These are phyloP conservation scores for Lactarius akahatsu DNA, from an alignment of 768 basidiomycete species.

Conservation along the genomic window DNA sequence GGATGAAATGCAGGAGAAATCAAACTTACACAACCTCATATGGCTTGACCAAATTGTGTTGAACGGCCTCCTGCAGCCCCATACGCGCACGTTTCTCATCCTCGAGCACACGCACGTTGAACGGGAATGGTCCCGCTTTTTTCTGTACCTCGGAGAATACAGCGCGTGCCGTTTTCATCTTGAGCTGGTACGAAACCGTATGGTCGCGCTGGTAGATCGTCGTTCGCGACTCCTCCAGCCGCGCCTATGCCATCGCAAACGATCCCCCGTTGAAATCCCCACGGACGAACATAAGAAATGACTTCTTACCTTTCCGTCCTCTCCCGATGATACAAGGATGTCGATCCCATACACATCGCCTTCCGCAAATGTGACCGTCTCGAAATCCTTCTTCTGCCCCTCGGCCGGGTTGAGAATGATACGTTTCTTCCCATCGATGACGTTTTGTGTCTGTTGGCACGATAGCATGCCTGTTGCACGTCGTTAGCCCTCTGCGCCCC, in stretches of 20 bases:
- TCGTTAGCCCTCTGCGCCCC: slow-evolving; percentile 18
- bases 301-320: slow-evolving; percentile 82
- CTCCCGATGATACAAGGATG: slow-evolving; percentile 80
- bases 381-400: slow-evolving; percentile 80
- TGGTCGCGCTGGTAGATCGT: slow-evolving; percentile 91
- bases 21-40: slow-evolving; percentile 86
- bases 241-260: slow-evolving; percentile 54
- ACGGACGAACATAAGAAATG: not conserved
- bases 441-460: slow-evolving; percentile 91
- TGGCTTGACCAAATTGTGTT: slow-evolving; percentile 90
- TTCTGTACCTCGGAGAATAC: slow-evolving; percentile 97
- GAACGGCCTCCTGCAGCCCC: slow-evolving; percentile 94
- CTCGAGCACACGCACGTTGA: slow-evolving; percentile 90
- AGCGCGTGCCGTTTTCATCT: slow-evolving; percentile 96
- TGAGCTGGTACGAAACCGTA: slow-evolving; percentile 87
- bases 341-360: slow-evolving; percentile 96
- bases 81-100: slow-evolving; percentile 96
- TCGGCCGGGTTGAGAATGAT: slow-evolving; percentile 90
- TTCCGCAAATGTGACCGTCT: slow-evolving; percentile 83
- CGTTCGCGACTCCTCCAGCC: slow-evolving; percentile 84
- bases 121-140: slow-evolving; percentile 97
- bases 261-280: slow-evolving; percentile 7
- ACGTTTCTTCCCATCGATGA: slow-evolving; percentile 95
- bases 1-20: slow-evolving; percentile 5
- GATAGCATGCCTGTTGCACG: slow-evolving; percentile 77